These are phyloP conservation scores for Arthrobotrys sinensis DNA, from an alignment of 2,329 filamentous ascomycete species.

Conservation along the genomic window DNA sequence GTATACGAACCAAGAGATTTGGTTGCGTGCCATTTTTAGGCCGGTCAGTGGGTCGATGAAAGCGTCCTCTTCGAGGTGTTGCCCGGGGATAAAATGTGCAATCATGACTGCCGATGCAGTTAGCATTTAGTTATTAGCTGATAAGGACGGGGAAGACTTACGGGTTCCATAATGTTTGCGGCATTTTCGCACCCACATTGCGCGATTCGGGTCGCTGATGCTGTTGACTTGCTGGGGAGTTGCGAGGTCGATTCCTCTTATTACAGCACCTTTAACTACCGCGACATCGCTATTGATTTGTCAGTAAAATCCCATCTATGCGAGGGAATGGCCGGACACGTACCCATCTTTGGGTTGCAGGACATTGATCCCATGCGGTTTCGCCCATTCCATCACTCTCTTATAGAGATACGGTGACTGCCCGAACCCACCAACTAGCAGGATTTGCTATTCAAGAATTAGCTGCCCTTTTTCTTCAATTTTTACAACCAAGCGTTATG, in stretches of 20 bases:
- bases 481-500: too few relatives aligned
- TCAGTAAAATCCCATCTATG: not conserved
- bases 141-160: slow-evolving; percentile 7
- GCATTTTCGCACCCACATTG: slow-evolving; percentile 61
- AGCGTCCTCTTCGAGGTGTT: slow-evolving; percentile 54
- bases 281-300: slow-evolving; percentile 39
- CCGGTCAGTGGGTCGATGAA: slow-evolving; percentile 56
- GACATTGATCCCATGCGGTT: slow-evolving; percentile 45
- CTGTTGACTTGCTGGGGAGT: slow-evolving; percentile 32
- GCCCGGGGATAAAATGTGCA: slow-evolving; percentile 53
- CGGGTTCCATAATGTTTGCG: slow-evolving; percentile 63
- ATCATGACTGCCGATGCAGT: slow-evolving; percentile 46
- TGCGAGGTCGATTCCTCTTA: slow-evolving; percentile 61
- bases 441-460: slow-evolving; percentile 43
- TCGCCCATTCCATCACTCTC: slow-evolving; percentile 49
- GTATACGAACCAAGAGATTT: slow-evolving; percentile 60
- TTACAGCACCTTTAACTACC: slow-evolving; percentile 61
- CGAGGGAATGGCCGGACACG: not conserved
- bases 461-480: slow-evolving; percentile 5
- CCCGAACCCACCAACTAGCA: slow-evolving; percentile 56
- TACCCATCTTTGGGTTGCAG: slow-evolving; percentile 58
- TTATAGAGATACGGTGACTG: slow-evolving; percentile 57
- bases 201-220: slow-evolving; percentile 30
- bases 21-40: slow-evolving; percentile 59
- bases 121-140: not conserved